Conservation (phyloP, 1,284 basidiomycete genomes). For the Mycena citricolor region DNA sequence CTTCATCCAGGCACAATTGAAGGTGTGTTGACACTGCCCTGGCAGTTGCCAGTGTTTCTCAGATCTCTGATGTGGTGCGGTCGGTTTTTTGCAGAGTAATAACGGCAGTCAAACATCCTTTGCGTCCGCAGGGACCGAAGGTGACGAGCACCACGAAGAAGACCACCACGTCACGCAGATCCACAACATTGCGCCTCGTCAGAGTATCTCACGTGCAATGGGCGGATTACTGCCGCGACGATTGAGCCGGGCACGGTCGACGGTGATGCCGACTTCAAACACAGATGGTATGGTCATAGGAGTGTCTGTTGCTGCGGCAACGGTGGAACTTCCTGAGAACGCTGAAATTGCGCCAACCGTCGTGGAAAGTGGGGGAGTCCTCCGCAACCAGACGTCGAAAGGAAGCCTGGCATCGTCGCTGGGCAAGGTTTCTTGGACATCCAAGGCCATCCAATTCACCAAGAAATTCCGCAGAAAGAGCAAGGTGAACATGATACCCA, state of each 20-base stretch:
- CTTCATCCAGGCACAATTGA: constrained; percentile 51
- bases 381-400: constrained; percentile 42
- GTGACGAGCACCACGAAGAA: constrained; percentile 41
- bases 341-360: constrained; percentile 33
- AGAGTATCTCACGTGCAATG: constrained; percentile 49
- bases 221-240: constrained; percentile 51
- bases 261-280: constrained; percentile 35
- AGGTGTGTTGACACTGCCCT: constrained; percentile 30
- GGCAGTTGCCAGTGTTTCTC: constrained; percentile 1
- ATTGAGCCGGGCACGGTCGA: constrained; percentile 50
- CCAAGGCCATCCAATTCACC: constrained; percentile 51
- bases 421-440: constrained; percentile 37
- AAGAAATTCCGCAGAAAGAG: constrained; percentile 50
- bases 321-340: constrained; percentile 40
- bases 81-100: constrained; percentile 28
- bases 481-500: constrained; percentile 21
- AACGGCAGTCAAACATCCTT: constrained; percentile 53
- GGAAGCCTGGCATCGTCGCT: constrained; percentile 34
- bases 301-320: constrained; percentile 59
- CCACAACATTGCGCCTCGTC: constrained; percentile 51
- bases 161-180: constrained; percentile 56
- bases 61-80: constrained; percentile 16
- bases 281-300: constrained; percentile 36
- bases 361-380: constrained; percentile 38
- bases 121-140: constrained; percentile 42